Conservation (phyloP, 163 green algal species). For the Trebouxiophyceae sp. region DNA sequence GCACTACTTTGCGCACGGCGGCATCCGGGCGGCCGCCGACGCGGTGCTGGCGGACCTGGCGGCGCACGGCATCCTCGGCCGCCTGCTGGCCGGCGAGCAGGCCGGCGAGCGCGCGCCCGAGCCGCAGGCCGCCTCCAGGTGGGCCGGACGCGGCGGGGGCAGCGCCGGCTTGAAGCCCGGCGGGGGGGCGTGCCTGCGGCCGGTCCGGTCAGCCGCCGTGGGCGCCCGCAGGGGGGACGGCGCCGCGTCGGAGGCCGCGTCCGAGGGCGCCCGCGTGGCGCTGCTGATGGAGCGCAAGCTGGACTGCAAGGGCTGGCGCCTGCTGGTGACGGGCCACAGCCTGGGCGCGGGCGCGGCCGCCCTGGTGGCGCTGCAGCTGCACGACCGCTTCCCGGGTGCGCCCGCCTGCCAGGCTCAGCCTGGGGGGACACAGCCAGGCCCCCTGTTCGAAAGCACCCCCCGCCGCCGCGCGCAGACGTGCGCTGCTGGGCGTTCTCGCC, state of each 20-base stretch:
- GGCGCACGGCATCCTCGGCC: slow-evolving; percentile 21
- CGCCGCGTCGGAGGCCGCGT: neutral
- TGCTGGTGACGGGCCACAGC: slow-evolving; percentile 32
- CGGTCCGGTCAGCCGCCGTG: neutral
- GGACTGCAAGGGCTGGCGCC: slow-evolving; percentile 26
- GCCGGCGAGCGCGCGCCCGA: neutral
- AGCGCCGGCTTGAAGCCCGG: neutral
- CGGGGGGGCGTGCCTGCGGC: too few species aligned
- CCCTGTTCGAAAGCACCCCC: too few species aligned
- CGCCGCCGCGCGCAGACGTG: too few species aligned
- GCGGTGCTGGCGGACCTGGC: slow-evolving; percentile 25
- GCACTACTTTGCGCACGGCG: slow-evolving; percentile 16
- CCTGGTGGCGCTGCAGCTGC: slow-evolving; percentile 26
- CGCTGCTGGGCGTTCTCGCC: slow-evolving; percentile 25
- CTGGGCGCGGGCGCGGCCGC: slow-evolving; percentile 31
- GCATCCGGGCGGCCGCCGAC: slow-evolving; percentile 22
- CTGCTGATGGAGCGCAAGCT: slow-evolving; percentile 13
- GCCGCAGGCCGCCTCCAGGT: neutral
- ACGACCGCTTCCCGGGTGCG: slow-evolving; percentile 19
- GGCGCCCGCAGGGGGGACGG: neutral
- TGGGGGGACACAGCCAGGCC: too few species aligned
- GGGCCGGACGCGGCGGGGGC: too few species aligned
- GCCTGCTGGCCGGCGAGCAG: slow-evolving; percentile 15
- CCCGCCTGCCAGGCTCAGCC: too few species aligned
- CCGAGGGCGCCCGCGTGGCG: slow-evolving; percentile 2